These are phyloP conservation scores for Penicillium daleae DNA, from an alignment of 495 filamentous ascomycete genomes.

Conservation along the genomic window DNA sequence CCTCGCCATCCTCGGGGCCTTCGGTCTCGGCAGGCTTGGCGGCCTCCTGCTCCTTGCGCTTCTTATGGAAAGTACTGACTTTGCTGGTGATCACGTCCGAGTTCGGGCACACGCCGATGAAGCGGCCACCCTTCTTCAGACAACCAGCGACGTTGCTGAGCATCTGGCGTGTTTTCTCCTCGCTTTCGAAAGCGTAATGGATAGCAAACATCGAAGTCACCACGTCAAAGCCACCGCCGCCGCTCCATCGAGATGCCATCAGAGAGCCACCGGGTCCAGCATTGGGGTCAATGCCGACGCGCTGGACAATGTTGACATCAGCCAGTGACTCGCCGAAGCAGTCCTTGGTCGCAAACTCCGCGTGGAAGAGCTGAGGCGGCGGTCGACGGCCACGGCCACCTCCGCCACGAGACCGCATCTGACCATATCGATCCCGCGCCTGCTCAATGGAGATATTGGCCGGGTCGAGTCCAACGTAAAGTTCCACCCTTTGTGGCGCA, in stretches of 20 bases:
- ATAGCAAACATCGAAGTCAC: constrained; percentile 99
- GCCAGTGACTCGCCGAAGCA: constrained; percentile 83
- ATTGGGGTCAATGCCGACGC: constrained; percentile 80
- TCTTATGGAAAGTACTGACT: constrained; percentile 67
- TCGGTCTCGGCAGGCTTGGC: constrained; percentile 36
- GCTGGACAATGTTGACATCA: constrained; percentile 73
- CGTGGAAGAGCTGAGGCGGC: constrained; percentile 69
- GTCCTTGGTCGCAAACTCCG: constrained; percentile 83
- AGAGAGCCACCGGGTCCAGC: constrained; percentile 61
- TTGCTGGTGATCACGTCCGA: constrained; percentile 78
- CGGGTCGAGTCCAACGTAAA: constrained; percentile 92
- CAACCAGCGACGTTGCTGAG: constrained; percentile 87
- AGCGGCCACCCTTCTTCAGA: constrained; percentile 90
- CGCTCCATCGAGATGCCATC: constrained; percentile 63
- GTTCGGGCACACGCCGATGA: constrained; percentile 91
- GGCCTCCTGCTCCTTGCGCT: constrained; percentile 51
- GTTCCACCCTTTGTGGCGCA: constrained; percentile 77
- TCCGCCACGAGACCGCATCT: constrained; percentile 67
- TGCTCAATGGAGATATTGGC: constrained; percentile 91
- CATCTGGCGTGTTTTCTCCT: constrained; percentile 88
- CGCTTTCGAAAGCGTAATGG: constrained; percentile 96
- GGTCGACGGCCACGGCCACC: constrained; percentile 58
- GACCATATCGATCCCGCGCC: constrained; percentile 77
- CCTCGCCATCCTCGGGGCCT: constrained; percentile 52
- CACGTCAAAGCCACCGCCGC: constrained; percentile 83